phyloP scores from a whole-genome alignment of 2,329 filamentous ascomycete genomes.

The Colletotrichum sidae region DNA sequence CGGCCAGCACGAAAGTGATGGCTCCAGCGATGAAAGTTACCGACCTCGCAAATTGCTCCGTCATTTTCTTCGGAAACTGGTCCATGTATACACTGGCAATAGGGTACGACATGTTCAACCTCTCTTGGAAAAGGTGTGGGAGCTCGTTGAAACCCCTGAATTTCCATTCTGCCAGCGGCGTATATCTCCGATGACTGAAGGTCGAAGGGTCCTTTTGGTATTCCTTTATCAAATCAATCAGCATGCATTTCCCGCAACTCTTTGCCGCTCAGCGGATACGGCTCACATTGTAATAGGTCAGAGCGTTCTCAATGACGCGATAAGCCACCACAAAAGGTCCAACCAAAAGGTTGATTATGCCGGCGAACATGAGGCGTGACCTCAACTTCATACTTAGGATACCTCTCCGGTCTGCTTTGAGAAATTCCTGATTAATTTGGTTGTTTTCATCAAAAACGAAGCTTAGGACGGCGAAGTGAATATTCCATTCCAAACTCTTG shows the following conservation, averaged over 20 bases:
- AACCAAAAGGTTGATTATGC: conserved; percentile 85
- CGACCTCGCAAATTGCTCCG: conserved; percentile 84
- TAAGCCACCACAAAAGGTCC: conserved; percentile 91
- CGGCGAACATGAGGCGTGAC: conserved; percentile 83
- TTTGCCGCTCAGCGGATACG: background rate
- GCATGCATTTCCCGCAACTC: background rate
- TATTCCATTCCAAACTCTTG: conserved; percentile 89
- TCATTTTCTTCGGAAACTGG: conserved; percentile 96
- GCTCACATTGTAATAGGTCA: conserved; percentile 90
- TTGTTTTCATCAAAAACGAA: conserved; percentile 93
- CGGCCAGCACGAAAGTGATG: conserved; percentile 84
- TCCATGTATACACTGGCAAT: conserved; percentile 93
- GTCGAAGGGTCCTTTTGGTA: conserved; percentile 94
- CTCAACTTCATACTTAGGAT: conserved; percentile 83
- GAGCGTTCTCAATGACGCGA: conserved; percentile 89
- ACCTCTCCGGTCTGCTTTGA: conserved; percentile 84
- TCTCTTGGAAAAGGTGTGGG: conserved; percentile 88
- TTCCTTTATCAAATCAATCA: conserved; percentile 66
- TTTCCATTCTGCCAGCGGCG: conserved; percentile 95
- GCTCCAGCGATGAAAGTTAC: conserved; percentile 90
- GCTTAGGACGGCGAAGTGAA: conserved; percentile 90
- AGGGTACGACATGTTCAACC: conserved; percentile 93
- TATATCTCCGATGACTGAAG: conserved; percentile 90
- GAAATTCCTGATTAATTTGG: conserved; percentile 86
- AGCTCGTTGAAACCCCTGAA: conserved; percentile 99